These are phyloP conservation scores for Hypoxylon fragiforme DNA, from an alignment of 495 filamentous ascomycete genomes.

Conservation along the genomic window DNA sequence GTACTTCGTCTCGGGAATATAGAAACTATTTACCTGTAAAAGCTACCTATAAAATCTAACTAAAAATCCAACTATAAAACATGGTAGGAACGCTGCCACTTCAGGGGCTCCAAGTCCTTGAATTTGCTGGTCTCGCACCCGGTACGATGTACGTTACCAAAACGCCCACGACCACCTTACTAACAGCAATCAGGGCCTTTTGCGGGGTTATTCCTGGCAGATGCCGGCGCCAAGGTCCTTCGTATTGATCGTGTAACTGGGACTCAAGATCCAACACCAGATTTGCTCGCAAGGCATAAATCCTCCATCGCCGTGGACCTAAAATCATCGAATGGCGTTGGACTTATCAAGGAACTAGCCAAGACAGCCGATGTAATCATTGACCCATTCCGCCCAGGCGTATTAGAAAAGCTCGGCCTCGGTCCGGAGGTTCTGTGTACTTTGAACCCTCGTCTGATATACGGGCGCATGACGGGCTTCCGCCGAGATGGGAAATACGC, in stretches of 20 bases:
- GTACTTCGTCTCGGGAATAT: background rate
- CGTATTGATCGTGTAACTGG: constrained; percentile 71
- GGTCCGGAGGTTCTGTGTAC: constrained; percentile 65
- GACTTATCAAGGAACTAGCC: constrained; percentile 67
- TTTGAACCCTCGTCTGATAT: constrained; percentile 74
- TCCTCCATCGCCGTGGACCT: constrained; percentile 76
- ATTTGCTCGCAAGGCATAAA: constrained; percentile 79
- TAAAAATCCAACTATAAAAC: background rate
- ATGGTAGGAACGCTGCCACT: constrained; percentile 66
- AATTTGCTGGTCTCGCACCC: constrained; percentile 88
- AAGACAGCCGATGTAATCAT: constrained; percentile 74
- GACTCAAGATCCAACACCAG: constrained; percentile 52
- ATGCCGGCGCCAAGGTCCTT: constrained; percentile 85
- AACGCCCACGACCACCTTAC: background rate
- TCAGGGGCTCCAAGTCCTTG: constrained; percentile 76
- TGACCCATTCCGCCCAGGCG: constrained; percentile 89
- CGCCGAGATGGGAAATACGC: constrained; percentile 82
- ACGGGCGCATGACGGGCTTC: constrained; percentile 87
- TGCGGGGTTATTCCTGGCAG: constrained; percentile 83
- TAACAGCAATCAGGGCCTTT: constrained; percentile 67
- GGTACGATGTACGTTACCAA: constrained; percentile 51
- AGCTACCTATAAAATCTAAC: no score
- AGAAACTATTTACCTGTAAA: no score
- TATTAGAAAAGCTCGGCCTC: constrained; percentile 81
- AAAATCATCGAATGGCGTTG: constrained; percentile 63